These are phyloP conservation scores for Grosmannia huntii DNA, from an alignment of 2,329 filamentous ascomycete species.

Conservation along the genomic window DNA sequence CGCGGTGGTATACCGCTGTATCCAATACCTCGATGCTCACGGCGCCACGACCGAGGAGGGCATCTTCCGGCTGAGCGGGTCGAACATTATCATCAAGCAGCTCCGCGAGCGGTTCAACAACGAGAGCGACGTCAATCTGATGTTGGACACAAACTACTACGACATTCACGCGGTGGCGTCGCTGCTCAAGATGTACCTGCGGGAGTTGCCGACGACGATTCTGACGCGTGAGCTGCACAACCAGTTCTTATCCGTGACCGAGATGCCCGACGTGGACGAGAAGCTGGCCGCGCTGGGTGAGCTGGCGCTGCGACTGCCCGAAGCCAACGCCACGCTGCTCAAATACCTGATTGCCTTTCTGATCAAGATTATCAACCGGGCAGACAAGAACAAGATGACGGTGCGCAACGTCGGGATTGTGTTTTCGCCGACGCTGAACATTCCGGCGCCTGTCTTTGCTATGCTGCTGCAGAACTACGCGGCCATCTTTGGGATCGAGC, in stretches of 20 bases:
- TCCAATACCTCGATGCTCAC: constrained; percentile 81
- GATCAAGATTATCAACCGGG: constrained; percentile 83
- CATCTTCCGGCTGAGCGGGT: constrained; percentile 94
- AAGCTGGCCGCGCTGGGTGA: constrained; percentile 67
- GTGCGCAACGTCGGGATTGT: constrained; percentile 96
- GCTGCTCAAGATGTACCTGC: constrained; percentile 82
- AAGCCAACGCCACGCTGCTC: constrained; percentile 68
- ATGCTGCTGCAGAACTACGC: constrained; percentile 86
- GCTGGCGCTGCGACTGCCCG: constrained; percentile 68
- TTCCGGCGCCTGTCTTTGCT: constrained; percentile 87
- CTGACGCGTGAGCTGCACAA: constrained; percentile 81
- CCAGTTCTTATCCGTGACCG: constrained; percentile 75
- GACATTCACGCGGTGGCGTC: constrained; percentile 95
- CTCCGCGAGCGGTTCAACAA: constrained; percentile 86
- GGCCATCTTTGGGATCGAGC: constrained; percentile 64
- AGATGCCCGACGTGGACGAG: constrained; percentile 59
- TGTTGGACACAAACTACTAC: constrained; percentile 73
- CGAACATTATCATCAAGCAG: constrained; percentile 83
- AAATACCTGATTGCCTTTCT: constrained; percentile 79
- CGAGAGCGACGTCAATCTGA: constrained; percentile 80
- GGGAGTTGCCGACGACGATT: constrained; percentile 83
- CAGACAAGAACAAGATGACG: constrained; percentile 93
- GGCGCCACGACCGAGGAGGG: constrained; percentile 78
- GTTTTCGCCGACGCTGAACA: constrained; percentile 93
- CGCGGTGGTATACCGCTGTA: constrained; percentile 86